Evolutionary conservation across 257 asterid genomes (phyloP), one percentile per base, ranked within the genome.

Genomic region (Fraxinus americana): DNA sequence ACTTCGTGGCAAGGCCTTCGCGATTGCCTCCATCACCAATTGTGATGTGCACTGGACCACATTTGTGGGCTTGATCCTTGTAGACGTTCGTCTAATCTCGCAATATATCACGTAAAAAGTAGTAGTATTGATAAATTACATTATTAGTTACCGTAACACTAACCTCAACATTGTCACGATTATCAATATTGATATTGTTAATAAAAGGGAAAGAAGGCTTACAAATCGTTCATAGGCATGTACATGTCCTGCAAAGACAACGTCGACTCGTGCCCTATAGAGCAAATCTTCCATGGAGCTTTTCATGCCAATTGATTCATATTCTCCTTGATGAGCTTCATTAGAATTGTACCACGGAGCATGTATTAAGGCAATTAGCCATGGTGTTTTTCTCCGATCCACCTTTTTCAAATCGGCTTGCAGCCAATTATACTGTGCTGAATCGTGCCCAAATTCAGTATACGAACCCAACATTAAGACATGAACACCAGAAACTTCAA

Each of bases 221-320:
- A 94, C 99, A 45, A 93, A 93, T 73, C 99, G 88, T 79, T 95
- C 99, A 4, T 95, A 95, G 29, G 99, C 98, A 78, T 95, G 99
- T 17, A 95, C 96, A 67, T 95, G 99, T 1, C 99, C 99, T 0
- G 99, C 92, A 23, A 93, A 93, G 2, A 95, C 89, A 3, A 81
- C 77, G 59, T 95, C 97, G 6, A 91, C 96, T 0, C 88, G 85
- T 41, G 99, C 96, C 2, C 48, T 8, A 70, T 80, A 89, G 4
- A 95, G 79, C 85, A 95, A 76, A 21, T 84, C 89, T 83, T 95
- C 99, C 93, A 95, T 86, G 4, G 85, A 81, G 8, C 50, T 79
- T 84, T 90, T 93, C 99, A 95, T 95, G 2, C 79, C 83, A 5
- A 11, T 67, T 0, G 87, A 83, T 80, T 89, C 99, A 0, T 43